Conservation (phyloP, 768 basidiomycete genomes). For the Collybia sordida region DNA sequence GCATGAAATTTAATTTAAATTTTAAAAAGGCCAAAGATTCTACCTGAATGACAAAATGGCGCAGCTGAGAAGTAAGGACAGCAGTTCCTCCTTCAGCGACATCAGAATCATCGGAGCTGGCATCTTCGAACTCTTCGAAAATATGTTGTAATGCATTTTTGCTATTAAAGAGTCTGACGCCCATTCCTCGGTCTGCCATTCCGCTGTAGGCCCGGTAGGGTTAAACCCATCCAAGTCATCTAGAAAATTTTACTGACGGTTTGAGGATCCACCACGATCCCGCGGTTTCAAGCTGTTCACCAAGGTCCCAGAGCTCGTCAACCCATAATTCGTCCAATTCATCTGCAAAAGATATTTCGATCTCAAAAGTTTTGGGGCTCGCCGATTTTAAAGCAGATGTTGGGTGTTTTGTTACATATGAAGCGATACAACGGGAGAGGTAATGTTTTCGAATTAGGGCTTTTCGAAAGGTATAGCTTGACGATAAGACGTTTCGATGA, state of each 20-base stretch:
- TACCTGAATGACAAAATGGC: conserved; percentile 97
- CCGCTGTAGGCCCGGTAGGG: conserved; percentile 40
- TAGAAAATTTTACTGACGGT: conserved; percentile 45
- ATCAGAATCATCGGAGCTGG: conserved; percentile 48
- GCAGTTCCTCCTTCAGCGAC: conserved; percentile 46
- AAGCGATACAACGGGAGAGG: conserved; percentile 70
- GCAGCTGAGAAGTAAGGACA: conserved; percentile 81
- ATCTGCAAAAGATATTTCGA: conserved; percentile 88
- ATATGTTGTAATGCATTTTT: conserved; percentile 71
- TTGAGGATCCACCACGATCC: conserved; percentile 91
- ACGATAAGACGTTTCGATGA: conserved; percentile 58
- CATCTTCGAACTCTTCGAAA: conserved; percentile 77
- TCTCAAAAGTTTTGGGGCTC: conserved; percentile 75
- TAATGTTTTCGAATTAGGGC: conserved; percentile 94
- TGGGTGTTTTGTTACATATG: conserved; percentile 72
- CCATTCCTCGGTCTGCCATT: conserved; percentile 96
- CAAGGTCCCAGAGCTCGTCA: conserved; percentile 92
- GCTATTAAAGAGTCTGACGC: conserved; percentile 85
- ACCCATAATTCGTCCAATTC: conserved; percentile 92
- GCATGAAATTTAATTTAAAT: neutral
- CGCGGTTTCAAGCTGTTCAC: conserved; percentile 50
- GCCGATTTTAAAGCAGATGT: conserved; percentile 52
- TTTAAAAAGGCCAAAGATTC: conserved; percentile 7
- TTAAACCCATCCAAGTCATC: neutral
- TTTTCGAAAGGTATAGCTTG: conserved; percentile 88